Evolutionary conservation across 306 rosid genomes (phyloP), one percentile per base, ranked within the genome.

Genomic region (Trifolium dubium): DNA sequence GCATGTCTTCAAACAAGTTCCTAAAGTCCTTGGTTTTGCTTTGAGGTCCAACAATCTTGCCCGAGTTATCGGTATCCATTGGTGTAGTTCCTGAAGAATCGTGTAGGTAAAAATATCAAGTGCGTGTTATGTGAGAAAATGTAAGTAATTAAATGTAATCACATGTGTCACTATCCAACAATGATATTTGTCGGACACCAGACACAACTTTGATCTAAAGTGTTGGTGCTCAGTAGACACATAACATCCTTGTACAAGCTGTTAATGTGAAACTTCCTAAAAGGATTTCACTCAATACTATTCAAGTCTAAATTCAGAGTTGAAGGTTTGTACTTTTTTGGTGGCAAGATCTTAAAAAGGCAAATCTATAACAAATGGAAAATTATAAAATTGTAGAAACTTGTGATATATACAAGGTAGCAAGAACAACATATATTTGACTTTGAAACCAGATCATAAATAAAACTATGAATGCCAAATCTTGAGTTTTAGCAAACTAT

Each of bases 1-100:
- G 96, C 96, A 92, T 87, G 35, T 82, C 92, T 37, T 86, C 89
- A 82, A 87, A 73, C 68, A 83, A 72, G 63, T 82, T 84, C 80
- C 51, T 86, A 43, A 54, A 66, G 11, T 86, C 82, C 65, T 78
- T 86, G n/a, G 70, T 44, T 41, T 50, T 83, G 35, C 63, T 75
- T 10, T 63, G 70, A 5, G 76, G 46, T 10, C 56, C 73, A 10
- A 18, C 63, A 40, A 69, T 28, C 29, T 53, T 71, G 32, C 70
- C n/a, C 0, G 86, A 75, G 17, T 50, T 80, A 14, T 72, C 54
- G 0, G 67, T 12, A 53, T 90, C 86, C 5, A 71, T 13, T 29
- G 82, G 54, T 50, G 41, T 61, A 53, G 49, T 17, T 60, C 83
- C 85, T 56, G 19, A 31, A n/a, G 1, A 60, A 60, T 60, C 6